Conservation (phyloP, 2,329 filamentous ascomycete species). For the Trichoderma gracile region DNA sequence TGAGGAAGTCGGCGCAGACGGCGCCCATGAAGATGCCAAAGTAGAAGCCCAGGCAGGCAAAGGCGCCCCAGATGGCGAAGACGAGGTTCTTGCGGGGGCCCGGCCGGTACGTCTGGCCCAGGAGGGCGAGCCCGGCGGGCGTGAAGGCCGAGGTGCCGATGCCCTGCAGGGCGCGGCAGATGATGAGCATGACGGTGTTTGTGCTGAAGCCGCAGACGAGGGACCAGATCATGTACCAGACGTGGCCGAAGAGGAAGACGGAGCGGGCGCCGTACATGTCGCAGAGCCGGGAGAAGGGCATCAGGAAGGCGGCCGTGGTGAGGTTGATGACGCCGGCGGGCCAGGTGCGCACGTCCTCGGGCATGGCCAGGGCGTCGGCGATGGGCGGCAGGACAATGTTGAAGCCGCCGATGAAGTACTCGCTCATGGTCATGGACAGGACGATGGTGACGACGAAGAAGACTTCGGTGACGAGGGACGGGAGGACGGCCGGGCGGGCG, state of each 20-base stretch:
- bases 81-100: constrained; percentile 72
- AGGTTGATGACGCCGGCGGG: constrained; percentile 63
- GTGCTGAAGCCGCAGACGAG: constrained; percentile 69
- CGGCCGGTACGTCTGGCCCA: constrained; percentile 68
- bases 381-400: constrained; percentile 70
- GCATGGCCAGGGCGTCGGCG: constrained; percentile 62
- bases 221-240: constrained; percentile 69
- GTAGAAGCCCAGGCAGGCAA: constrained; percentile 61
- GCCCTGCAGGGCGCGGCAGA: constrained; percentile 73
- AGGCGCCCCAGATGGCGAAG: constrained; percentile 60
- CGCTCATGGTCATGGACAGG: constrained; percentile 64
- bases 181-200: constrained; percentile 68
- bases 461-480: constrained; percentile 55
- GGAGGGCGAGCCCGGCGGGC: constrained; percentile 69
- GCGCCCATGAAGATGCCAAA: constrained; percentile 69
- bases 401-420: constrained; percentile 79
- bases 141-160: constrained; percentile 69
- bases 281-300: constrained; percentile 61
- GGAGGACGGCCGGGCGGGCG: constrained; percentile 59
- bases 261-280: constrained; percentile 64
- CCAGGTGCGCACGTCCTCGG: constrained; percentile 62
- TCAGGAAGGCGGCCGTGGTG: constrained; percentile 57
- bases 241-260: constrained; percentile 60
- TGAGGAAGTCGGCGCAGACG: constrained; percentile 58
- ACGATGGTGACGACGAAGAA: constrained; percentile 64